Base-by-base conservation (phyloP, 352 stramenopile genomes). In the Phytophthora nicotianae region DNA sequence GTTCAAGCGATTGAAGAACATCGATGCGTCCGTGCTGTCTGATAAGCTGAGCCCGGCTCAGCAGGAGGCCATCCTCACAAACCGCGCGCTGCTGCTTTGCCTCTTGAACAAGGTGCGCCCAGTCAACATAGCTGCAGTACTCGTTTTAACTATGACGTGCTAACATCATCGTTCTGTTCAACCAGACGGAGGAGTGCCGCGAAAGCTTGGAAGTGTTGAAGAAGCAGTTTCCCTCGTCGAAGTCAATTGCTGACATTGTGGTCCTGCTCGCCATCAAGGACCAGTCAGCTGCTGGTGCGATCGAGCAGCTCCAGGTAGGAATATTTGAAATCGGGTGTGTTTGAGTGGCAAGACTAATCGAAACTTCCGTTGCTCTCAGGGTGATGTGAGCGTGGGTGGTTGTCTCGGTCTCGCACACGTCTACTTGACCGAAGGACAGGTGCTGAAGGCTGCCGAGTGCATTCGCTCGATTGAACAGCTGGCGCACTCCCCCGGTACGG, bases 1-100 rank as follows among this genome's bases (percentile, higher is more conserved):
- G 41, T 72, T 93, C 40, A 95, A 95, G 79, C 81, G 84, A 0
- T 67, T 95, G 40, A 90, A 91, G 58, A 81, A 56, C 49, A 81
- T 92, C 41, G 79, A 89, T 50, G 48, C 70, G 11, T 68, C 72
- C 6, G 70, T 83, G 26, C 19, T 86, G 46, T 79, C 59, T 26
- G 77, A 89, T 52, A 95, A 93, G 57, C 73, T 92, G 17, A 82
- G 48, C 40, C 58, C 60, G 3, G 27, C 40, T 23, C 86, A 95
- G 62, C 84, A 90, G 45, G 81, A 93, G 50, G 80, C 84, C 0
- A 77, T 95, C n/a, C 62, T 92, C 5, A 75, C 74, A 16, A 95
- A 95, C 70, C 75, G 77, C 38, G 84, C 81, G 60, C 65, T 93
- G 19, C 45, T 95, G 17, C 68, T 91, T 19, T 89, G 78, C 35